Conservation (phyloP, 352 stramenopile genomes). For the Detonula confervacea region DNA sequence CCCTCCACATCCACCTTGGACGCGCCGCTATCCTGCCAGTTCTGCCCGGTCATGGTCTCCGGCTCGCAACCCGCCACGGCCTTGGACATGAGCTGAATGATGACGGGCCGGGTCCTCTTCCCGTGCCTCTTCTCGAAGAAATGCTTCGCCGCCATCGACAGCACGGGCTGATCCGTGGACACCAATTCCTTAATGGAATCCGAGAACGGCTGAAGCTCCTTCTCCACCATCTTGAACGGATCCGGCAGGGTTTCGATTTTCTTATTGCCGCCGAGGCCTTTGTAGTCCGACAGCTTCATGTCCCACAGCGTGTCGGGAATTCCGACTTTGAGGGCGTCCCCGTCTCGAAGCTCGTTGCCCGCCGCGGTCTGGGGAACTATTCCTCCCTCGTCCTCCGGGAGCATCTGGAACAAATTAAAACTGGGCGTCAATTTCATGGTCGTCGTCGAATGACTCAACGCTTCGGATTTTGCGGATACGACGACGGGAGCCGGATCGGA, state of each 20-base stretch:
- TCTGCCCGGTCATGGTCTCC: conserved; percentile 44
- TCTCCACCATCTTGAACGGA: conserved; percentile 85
- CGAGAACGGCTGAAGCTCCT: conserved; percentile 93
- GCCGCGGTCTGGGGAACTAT: conserved; percentile 43
- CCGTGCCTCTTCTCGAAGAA: conserved; percentile 97
- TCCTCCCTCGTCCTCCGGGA: conserved; percentile 74
- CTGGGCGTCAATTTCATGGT: conserved; percentile 85
- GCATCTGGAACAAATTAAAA: conserved; percentile 83
- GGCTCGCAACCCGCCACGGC: conserved; percentile 87
- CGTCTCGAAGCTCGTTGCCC: conserved; percentile 72
- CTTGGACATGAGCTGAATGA: conserved; percentile 95
- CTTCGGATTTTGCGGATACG: conserved; percentile 76
- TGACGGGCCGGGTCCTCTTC: conserved; percentile 98
- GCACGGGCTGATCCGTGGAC: conserved; percentile 94
- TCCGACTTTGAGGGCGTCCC: conserved; percentile 57
- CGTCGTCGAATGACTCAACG: conserved; percentile 77
- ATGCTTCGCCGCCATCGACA: conserved; percentile 95
- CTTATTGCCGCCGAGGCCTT: conserved; percentile 59
- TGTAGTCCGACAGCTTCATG: conserved; percentile 67
- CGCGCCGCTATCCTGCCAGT: conserved; percentile 76
- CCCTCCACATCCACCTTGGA: conserved; percentile 72
- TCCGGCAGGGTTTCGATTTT: conserved; percentile 82
- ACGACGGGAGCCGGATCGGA: conserved; percentile 64
- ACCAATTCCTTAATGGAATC: conserved; percentile 97
- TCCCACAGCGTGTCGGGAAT: conserved; percentile 59